Conservation (phyloP, 495 filamentous ascomycete species). For the Penicillium mononematosum region DNA sequence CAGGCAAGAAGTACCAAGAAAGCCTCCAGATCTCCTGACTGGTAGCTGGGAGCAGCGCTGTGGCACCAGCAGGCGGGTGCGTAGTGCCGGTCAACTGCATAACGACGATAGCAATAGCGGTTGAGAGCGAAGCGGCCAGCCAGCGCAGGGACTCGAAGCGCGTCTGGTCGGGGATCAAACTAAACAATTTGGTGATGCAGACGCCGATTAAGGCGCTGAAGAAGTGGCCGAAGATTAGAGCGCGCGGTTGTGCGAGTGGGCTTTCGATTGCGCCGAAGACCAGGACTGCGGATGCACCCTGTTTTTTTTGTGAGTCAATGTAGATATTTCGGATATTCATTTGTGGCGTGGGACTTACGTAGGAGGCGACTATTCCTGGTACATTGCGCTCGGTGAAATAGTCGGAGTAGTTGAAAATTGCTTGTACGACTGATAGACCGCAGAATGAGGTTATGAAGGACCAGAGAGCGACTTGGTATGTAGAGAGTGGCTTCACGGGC, state of each 20-base stretch:
- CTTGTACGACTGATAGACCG: conserved; percentile 35
- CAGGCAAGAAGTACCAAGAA: conserved; percentile 67
- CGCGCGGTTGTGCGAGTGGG: conserved; percentile 75
- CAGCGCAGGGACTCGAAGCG: conserved; percentile 57
- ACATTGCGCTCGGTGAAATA: conserved; percentile 34
- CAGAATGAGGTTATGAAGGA: conserved; percentile 39
- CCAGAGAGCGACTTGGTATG: conserved; percentile 31
- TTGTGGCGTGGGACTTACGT: conserved; percentile 20
- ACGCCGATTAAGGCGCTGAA: conserved; percentile 64
- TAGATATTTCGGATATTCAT: background rate
- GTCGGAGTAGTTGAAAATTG: conserved; percentile 34
- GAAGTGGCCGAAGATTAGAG: conserved; percentile 65
- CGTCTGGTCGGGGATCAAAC: conserved; percentile 43
- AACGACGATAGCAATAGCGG: conserved; percentile 59
- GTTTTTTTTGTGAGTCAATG: conserved; percentile 4
- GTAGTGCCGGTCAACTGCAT: conserved; percentile 76
- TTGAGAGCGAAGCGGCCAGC: conserved; percentile 65
- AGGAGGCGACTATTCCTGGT: conserved; percentile 37
- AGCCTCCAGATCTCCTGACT: conserved; percentile 53
- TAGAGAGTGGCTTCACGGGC: conserved; percentile 24
- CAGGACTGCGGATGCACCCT: conserved; percentile 73
- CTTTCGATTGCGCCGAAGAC: conserved; percentile 65
- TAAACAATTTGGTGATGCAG: conserved; percentile 66
- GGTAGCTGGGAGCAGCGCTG: conserved; percentile 69
- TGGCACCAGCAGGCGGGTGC: conserved; percentile 82